phyloP scores from a whole-genome alignment of 148 eudicot genomes.

The Rhododendron mucronatum region DNA sequence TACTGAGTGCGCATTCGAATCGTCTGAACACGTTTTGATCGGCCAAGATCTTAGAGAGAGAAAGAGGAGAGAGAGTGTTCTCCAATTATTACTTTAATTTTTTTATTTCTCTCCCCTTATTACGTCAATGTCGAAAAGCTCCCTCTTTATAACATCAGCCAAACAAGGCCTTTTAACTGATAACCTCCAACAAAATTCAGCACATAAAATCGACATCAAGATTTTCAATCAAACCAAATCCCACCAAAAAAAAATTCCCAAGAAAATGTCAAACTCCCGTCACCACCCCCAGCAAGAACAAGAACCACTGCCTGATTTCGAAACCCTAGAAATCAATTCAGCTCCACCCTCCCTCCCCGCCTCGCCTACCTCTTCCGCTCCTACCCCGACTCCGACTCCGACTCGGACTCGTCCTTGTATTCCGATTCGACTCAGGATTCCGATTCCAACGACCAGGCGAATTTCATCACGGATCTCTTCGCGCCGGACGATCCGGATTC shows the following conservation, averaged over 20 bases:
- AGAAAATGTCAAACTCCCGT: not conserved
- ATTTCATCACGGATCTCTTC: constrained; percentile 50
- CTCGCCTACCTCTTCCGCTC: not conserved
- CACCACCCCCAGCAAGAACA: not conserved
- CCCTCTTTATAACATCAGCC: not conserved
- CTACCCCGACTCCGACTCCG: constrained; percentile 15
- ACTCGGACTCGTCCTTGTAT: constrained; percentile 13
- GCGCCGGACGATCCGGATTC: constrained; percentile 12
- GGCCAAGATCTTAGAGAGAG: too few relatives aligned
- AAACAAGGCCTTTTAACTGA: not conserved
- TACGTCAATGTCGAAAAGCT: not conserved
- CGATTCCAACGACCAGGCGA: constrained; percentile 29
- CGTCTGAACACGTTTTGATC: too few relatives aligned
- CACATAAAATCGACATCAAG: not conserved
- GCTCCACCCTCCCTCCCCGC: constrained; percentile 1
- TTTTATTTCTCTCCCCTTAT: too few relatives aligned
- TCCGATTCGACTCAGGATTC: constrained; percentile 13
- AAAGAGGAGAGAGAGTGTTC: too few relatives aligned
- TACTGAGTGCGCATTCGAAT: rapidly evolving
- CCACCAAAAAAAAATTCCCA: not conserved
- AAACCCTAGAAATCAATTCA: not conserved
- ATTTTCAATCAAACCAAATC: not conserved
- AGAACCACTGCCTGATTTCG: not conserved
- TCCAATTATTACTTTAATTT: too few relatives aligned
- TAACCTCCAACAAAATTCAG: not conserved